A percentile compares a stretch with the other conserved stretches of the same genome.
Evolutionary conservation across 352 stramenopile genomes (phyloP).

Genomic region (Phytophthora palmivora): DNA sequence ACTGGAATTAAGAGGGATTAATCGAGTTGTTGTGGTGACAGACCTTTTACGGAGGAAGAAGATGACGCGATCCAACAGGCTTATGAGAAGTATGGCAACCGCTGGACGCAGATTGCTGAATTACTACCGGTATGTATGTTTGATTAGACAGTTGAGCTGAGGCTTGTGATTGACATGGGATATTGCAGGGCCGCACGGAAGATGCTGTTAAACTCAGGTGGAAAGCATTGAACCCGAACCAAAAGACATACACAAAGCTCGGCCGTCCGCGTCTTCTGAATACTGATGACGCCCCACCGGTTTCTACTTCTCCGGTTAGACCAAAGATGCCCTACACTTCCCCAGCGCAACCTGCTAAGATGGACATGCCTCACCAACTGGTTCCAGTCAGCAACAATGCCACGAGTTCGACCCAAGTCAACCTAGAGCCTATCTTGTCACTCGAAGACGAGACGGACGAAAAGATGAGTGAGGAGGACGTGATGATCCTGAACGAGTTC

Average conservation of each 20-base stretch:
- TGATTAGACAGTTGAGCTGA: not conserved
- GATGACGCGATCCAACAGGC: slow-evolving; percentile 80
- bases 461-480: slow-evolving; percentile 61
- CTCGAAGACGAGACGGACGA: slow-evolving; percentile 54
- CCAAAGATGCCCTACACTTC: slow-evolving; percentile 22
- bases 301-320: slow-evolving; percentile 39
- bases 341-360: slow-evolving; percentile 15
- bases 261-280: slow-evolving; percentile 71
- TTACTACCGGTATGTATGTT: slow-evolving; percentile 58
- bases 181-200: slow-evolving; percentile 68
- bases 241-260: slow-evolving; percentile 76
- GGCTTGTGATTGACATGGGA: slow-evolving; percentile 1
- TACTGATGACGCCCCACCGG: slow-evolving; percentile 45
- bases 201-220: slow-evolving; percentile 85
- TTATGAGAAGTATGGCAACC: slow-evolving; percentile 86
- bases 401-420: slow-evolving; percentile 19
- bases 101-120: slow-evolving; percentile 89
- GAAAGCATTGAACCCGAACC: slow-evolving; percentile 86
- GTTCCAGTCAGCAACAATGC: slow-evolving; percentile 15
- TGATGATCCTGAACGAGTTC: slow-evolving; percentile 71
- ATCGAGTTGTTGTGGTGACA: slow-evolving; percentile 28
- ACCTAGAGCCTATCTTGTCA: slow-evolving; percentile 55
- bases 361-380: slow-evolving; percentile 14
- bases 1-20: slow-evolving; percentile 1
- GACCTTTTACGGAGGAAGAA: slow-evolving; percentile 70